Evolutionary conservation across 2,329 filamentous ascomycete genomes (phyloP), one percentile per base, ranked within the genome.

Genomic region (Cordyceps javanica): DNA sequence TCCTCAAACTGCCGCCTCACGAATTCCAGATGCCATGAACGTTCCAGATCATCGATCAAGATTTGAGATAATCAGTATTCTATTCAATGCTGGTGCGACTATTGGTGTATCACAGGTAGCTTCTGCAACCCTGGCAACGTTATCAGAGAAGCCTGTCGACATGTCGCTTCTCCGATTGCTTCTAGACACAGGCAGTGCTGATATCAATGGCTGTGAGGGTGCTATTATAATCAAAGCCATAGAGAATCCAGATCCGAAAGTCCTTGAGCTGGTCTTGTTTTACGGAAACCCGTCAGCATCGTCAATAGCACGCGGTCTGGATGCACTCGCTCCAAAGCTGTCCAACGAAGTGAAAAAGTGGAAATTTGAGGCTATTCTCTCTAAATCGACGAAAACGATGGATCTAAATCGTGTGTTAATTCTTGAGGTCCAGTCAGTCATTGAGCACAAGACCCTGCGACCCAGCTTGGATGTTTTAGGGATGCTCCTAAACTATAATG

Each of bases 151-250:
- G 26, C 76, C 78, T 0, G 71, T 78, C 0, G 82, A 86, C 55
- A 73, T 78, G 64, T 72, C 74, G 13, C 70, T 85, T 2, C 65
- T 83, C 1, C 69, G 69, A 5, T 66, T 79, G 8, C 69, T 85
- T 3, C 66, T 85, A 2, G 73, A 79, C 26, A 71, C 77, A 26
- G 81, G 81, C 0, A 73, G 74, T 23, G 80, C 78, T 2, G 79
- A 85, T 58, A 68, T 83, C 56, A 84, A 85, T 59, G 68, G 72
- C 10, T 68, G 77, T 3, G 69, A 72, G 1, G 80, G 79, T 10
- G 67, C 70, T 2, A 73, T 76, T 14, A 66, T 82, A 13, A 69
- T 63, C 58, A 66, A 68, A 71, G 73, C 78, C 1, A 68, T 74
- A 2, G 63, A 66, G 9, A 73, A 77, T 26, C 68, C 75, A 0